Percentiles rank a stretch among this genome's conserved stretches.
Evolutionary conservation across 306 rosid genomes (phyloP).

Genomic region (Ormosia semicastrata): DNA sequence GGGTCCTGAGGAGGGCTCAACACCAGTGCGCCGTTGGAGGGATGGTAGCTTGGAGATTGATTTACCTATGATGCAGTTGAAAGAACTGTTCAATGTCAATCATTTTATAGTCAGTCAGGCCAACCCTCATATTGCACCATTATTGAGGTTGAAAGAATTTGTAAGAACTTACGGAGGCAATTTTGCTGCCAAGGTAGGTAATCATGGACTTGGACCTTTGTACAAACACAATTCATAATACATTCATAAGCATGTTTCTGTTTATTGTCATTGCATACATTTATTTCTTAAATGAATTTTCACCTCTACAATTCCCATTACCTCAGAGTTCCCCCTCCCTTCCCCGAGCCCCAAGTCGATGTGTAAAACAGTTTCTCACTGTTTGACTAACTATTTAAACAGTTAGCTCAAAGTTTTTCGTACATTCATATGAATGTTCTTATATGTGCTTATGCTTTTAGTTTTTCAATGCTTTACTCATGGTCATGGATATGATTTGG

Average conservation of each 20-base stretch:
- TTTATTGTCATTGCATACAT: slow-evolving; percentile 4
- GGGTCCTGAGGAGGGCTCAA: slow-evolving; percentile 82
- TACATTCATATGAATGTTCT: neutral
- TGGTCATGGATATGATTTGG: slow-evolving; percentile 5
- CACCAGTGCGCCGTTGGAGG: slow-evolving; percentile 85
- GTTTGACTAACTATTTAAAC: neutral
- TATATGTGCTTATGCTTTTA: neutral
- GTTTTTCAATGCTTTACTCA: neutral
- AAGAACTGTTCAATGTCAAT: slow-evolving; percentile 92
- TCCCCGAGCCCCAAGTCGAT: neutral
- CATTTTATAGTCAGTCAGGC: slow-evolving; percentile 97
- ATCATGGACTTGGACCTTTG: slow-evolving; percentile 18
- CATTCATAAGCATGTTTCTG: neutral
- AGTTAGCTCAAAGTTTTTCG: neutral
- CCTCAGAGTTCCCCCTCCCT: neutral
- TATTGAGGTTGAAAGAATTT: slow-evolving; percentile 79
- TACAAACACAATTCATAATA: neutral
- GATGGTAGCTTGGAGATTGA: slow-evolving; percentile 98
- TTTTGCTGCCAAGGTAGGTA: slow-evolving; percentile 91
- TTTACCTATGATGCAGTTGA: slow-evolving; percentile 95
- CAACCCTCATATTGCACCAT: slow-evolving; percentile 92
- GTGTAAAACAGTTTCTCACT: neutral
- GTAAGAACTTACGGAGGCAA: slow-evolving; percentile 84
- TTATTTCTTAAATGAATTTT: neutral
- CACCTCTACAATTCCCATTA: neutral